Conservation (phyloP, 441 rosid genomes). For the Eutrema salsugineum region DNA sequence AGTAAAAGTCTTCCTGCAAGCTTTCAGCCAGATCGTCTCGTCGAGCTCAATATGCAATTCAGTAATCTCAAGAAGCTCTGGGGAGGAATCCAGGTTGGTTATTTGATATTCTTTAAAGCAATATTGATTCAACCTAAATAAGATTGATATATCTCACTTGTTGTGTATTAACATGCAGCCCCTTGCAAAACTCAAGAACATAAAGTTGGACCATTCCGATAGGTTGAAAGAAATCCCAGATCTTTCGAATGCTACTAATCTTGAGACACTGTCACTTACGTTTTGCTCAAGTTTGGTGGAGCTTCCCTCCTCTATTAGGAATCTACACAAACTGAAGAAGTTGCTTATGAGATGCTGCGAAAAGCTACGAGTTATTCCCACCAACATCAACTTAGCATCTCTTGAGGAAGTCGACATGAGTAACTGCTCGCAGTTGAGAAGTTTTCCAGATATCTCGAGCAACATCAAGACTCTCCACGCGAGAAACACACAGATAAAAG, state of each 20-base stretch:
- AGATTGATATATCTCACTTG: neutral
- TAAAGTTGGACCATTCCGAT: slow-evolving; percentile 13
- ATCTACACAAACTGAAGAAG: neutral
- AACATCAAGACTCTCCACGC: neutral
- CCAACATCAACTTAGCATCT: slow-evolving; percentile 6
- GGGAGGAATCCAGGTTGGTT: slow-evolving; percentile 23
- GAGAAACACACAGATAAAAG: neutral
- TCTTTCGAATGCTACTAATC: slow-evolving; percentile 23
- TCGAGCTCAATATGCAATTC: neutral
- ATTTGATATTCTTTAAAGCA: neutral
- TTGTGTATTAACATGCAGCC: slow-evolving; percentile 7
- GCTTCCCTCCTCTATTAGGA: slow-evolving; percentile 3
- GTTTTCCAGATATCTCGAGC: neutral
- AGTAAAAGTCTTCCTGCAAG: neutral
- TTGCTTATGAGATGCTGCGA: fast-evolving
- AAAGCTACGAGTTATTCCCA: neutral
- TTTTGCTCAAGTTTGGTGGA: slow-evolving; percentile 9
- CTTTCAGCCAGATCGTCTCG: neutral
- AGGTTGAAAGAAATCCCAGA: slow-evolving; percentile 29
- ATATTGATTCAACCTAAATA: neutral
- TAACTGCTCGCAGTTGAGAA: neutral
- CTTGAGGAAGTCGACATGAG: neutral
- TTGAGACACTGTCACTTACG: neutral
- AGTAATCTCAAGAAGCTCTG: slow-evolving; percentile 18
- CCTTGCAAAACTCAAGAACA: slow-evolving; percentile 5